Percentiles rank a stretch among this genome's conserved stretches.
phyloP scores from a whole-genome alignment of 192 early-diverging fungal species.

The Linderina pennispora region DNA sequence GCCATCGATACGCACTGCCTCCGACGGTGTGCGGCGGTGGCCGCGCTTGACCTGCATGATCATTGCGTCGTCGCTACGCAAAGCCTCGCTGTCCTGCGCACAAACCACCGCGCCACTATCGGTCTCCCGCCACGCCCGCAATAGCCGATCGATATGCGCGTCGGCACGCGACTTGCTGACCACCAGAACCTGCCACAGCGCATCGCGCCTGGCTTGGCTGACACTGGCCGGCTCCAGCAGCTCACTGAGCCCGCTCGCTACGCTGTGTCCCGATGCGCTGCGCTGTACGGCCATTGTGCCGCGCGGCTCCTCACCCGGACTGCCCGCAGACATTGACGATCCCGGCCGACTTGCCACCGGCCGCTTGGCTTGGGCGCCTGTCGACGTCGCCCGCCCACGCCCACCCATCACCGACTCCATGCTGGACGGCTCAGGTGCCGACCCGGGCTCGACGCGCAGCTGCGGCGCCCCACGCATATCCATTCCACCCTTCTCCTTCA shows the following conservation, averaged over 20 bases:
- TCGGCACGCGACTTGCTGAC: slow-evolving; percentile 45
- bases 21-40: slow-evolving; percentile 37
- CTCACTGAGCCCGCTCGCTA: slow-evolving; percentile 46
- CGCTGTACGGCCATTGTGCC: slow-evolving; percentile 44
- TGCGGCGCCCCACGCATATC: background rate
- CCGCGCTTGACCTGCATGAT: slow-evolving; percentile 48
- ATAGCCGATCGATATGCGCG: slow-evolving; percentile 39
- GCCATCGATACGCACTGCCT: slow-evolving; percentile 35
- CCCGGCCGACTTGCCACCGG: slow-evolving; percentile 31
- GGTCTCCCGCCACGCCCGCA: slow-evolving; percentile 39
- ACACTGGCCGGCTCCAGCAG: slow-evolving; percentile 43
- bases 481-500: slow-evolving; percentile 23
- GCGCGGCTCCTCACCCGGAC: too few relatives aligned
- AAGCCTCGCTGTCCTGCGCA: slow-evolving; percentile 25
- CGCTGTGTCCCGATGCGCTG: slow-evolving; percentile 40
- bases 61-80: slow-evolving; percentile 42
- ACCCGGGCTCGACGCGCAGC: slow-evolving; percentile 15
- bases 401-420: slow-evolving; percentile 25
- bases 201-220: slow-evolving; percentile 42
- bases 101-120: slow-evolving; percentile 34
- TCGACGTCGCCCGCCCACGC: too few relatives aligned
- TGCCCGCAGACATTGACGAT: slow-evolving; percentile 39
- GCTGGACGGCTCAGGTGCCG: slow-evolving; percentile 30
- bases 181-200: slow-evolving; percentile 45
- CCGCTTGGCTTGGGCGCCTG: too few relatives aligned